Conservation (phyloP, 495 filamentous ascomycete species). For the Neurospora africana region DNA sequence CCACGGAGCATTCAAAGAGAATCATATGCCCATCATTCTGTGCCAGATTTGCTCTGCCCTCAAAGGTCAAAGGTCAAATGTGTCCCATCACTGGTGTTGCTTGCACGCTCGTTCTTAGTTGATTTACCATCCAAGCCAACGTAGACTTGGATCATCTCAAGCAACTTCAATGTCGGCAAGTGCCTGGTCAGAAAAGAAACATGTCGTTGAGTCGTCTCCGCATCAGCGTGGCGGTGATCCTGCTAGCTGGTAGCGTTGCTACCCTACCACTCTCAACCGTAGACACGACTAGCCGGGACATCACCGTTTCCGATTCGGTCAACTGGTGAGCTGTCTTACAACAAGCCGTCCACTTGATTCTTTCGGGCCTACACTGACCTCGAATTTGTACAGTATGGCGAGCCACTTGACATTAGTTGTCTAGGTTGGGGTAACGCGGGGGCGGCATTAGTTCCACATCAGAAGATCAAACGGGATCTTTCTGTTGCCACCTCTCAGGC, state of each 20-base stretch:
- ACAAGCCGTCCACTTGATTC: neutral
- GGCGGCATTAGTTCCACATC: neutral
- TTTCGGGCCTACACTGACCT: neutral
- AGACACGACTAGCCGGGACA: neutral
- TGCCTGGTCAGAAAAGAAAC: neutral
- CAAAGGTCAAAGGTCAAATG: neutral
- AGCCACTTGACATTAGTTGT: neutral
- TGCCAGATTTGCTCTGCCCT: neutral
- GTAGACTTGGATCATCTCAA: neutral
- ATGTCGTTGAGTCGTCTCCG: slow-evolving; percentile 10
- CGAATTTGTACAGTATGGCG: neutral
- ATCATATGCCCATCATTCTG: neutral
- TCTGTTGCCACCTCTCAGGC: neutral
- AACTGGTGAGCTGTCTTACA: slow-evolving; percentile 4
- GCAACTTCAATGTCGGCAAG: neutral
- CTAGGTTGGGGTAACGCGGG: neutral
- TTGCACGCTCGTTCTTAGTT: neutral
- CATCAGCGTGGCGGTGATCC: slow-evolving; percentile 9
- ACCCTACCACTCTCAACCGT: slow-evolving; percentile 5
- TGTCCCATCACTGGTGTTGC: neutral
- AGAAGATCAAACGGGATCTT: neutral
- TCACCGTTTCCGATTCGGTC: slow-evolving; percentile 5
- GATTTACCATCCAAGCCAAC: neutral
- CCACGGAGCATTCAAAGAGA: neutral
- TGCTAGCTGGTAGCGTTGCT: slow-evolving; percentile 1